Evolutionary conservation across 129 eudicot species (phyloP), one percentile per base, ranked within the genome.

Genomic region (Arctium minus): DNA sequence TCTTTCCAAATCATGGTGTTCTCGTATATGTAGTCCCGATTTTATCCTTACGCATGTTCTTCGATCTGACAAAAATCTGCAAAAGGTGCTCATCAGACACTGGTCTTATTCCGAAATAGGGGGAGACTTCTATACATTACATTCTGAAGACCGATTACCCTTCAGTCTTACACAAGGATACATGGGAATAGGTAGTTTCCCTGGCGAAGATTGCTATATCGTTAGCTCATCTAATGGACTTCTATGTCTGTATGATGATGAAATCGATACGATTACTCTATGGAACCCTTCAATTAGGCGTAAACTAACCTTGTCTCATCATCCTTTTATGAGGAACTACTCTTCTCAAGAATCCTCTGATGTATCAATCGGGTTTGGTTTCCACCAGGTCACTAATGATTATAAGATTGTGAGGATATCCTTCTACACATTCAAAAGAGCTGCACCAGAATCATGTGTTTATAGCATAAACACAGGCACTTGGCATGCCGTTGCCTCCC

Each of bases 1-100:
- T 27, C 85, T 87, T 17, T 87, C 80, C 30, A 87, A 83, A 83
- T 83, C 90, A 30, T 74, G 76, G 76, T 62, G 64, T 18, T 27
- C 79, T 22, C 73, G 71, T n/a, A 70, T 77, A 27, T 0, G 39
- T 3, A 33, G n/a, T 70, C 77, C 76, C 6, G 30, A 53, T 69
- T 83, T 83, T 44, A 83, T 79, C 74, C 44, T 46, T 4, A 83
- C 2, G 9, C 82, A 83, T 60, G 39, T 37, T 38, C 46, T 17
- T 53, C 65, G 50, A 9, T 7, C 7, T 9, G 50, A 42, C 50
- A 15, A 9, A 39, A 62, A 36, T 29, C 64, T 1, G 12, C 73
- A 70, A 37, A 79, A 67, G 6, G 2, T 18, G 0, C 62, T 17
- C 27, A 2, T 1, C 42, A 1, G 9, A 0, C 31, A 70, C 31